Percentiles rank a stretch among this genome's conserved stretches.
Conservation (phyloP, 805 yeast species). For the Schwanniomyces vanrijiae region DNA sequence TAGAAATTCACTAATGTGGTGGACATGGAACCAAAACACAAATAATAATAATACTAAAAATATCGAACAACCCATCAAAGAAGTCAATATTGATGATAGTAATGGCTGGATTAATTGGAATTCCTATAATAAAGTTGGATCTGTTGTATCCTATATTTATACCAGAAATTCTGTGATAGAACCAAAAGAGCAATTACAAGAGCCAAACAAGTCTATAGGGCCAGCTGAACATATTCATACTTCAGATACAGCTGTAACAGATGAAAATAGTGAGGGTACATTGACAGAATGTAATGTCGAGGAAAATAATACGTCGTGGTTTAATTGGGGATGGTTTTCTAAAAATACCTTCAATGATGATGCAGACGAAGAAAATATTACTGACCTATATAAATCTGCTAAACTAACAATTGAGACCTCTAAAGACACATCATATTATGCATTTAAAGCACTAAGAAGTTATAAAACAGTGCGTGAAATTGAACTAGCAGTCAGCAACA, state of each 20-base stretch:
- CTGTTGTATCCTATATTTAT: constrained; percentile 12
- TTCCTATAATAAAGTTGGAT: constrained; percentile 5
- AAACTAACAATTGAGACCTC: constrained; percentile 32
- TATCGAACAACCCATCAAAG: background rate
- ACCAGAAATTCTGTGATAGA: constrained; percentile 1
- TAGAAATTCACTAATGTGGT: background rate
- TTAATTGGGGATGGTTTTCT: constrained; percentile 22
- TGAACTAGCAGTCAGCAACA: constrained; percentile 36
- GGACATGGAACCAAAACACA: background rate
- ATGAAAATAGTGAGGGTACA: background rate
- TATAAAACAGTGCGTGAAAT: constrained; percentile 11
- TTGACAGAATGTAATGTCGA: background rate
- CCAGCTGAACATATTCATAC: background rate
- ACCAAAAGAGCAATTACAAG: background rate
- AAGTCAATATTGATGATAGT: background rate
- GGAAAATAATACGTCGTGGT: constrained; percentile 15
- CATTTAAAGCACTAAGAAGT: constrained; percentile 19
- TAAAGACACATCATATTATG: constrained; percentile 33
- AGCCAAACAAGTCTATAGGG: background rate
- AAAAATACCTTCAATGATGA: constrained; percentile 13
- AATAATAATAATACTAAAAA: background rate
- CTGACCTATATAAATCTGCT: constrained; percentile 30
- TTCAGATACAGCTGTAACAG: background rate
- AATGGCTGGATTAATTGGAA: constrained; percentile 9
- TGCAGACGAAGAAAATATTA: constrained; percentile 17